Evolutionary conservation across 2,329 filamentous ascomycete genomes (phyloP), one percentile per base, ranked within the genome.

Genomic region (Furcasterigmium furcatum): DNA sequence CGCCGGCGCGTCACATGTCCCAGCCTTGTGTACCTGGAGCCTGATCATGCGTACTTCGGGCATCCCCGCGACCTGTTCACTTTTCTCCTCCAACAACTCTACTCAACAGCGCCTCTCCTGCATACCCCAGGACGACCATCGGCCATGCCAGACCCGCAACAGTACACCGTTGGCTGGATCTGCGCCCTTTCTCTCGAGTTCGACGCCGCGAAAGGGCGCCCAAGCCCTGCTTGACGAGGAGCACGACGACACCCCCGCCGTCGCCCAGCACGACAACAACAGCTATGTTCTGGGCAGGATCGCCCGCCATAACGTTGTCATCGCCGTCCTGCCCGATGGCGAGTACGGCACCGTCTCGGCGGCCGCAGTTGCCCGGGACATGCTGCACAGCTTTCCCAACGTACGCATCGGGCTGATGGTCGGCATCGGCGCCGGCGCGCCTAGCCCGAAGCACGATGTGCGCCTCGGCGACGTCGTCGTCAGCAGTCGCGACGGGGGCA

Each of bases 351-450:
- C 41, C 2, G 25, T 20, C 3, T 36, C 43, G 2, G 46, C 46
- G 3, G 35, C 48, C 9, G 32, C 34, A 4, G 62, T 61, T 3
- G 62, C 56, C 1, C 51, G 34, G 10, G 45, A 60, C 29, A 59
- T 67, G 55, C 32, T 60, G 1, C 52, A 43, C 4, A 64, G 51
- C 42, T 67, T 64, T 34, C 24, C 54, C 55, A 1, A 56, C 58
- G 4, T 70, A 5, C 46, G 53, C 16, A 46, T 65, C 9, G 56
- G 57, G 1, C 40, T 67, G 5, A 55, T 68, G 49, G 63, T 67
- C 2, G 64, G 64, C 9, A 58, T 65, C 3, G 64, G 57, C 1
- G 65, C 65, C 6, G 67, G 65, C 4, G 64, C 56, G 0, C 67
- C 67, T 47, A 71, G 49, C 34, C 0, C 2, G 16, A 49, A 57